Conservation (phyloP, 2,329 filamentous ascomycete species). For the Phialophora macrospora region DNA sequence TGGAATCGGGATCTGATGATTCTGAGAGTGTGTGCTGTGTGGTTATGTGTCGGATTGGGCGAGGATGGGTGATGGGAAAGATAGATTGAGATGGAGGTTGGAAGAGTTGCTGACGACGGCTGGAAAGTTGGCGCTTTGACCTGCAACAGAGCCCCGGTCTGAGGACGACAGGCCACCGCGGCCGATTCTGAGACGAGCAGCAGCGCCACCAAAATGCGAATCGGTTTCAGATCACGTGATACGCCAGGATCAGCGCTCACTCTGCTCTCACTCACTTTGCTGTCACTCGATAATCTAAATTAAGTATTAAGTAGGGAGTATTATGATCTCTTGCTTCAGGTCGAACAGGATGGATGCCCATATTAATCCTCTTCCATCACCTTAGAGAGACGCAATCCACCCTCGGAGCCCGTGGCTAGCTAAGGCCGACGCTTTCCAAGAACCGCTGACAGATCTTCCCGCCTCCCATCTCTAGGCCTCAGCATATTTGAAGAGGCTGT, state of each 20-base stretch:
- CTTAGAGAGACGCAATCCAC: neutral
- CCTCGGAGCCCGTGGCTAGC: constrained; percentile 5
- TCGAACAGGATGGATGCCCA: neutral
- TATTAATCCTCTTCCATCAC: neutral
- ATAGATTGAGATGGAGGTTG: constrained; percentile 28
- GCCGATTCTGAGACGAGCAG: constrained; percentile 22
- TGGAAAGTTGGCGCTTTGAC: constrained; percentile 34
- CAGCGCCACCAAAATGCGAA: constrained; percentile 1
- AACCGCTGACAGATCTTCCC: neutral
- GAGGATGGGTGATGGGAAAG: constrained; percentile 27
- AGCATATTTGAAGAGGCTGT: constrained; percentile 21
- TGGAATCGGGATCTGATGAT: neutral
- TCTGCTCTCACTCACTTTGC: neutral
- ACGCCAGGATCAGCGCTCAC: neutral
- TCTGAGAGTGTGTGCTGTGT: constrained; percentile 10
- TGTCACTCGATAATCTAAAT: constrained; percentile 2
- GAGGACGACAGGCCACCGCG: constrained; percentile 11
- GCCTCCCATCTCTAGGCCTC: constrained; percentile 6
- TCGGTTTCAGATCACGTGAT: constrained; percentile 18
- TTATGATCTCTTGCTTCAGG: neutral
- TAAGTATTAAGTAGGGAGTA: constrained; percentile 1
- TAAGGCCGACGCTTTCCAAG: neutral
- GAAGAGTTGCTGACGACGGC: constrained; percentile 30
- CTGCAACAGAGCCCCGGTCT: constrained; percentile 25
- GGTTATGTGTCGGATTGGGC: constrained; percentile 8